phyloP scores from a whole-genome alignment of 179 eudicot species.

The Pouteria campechiana region DNA sequence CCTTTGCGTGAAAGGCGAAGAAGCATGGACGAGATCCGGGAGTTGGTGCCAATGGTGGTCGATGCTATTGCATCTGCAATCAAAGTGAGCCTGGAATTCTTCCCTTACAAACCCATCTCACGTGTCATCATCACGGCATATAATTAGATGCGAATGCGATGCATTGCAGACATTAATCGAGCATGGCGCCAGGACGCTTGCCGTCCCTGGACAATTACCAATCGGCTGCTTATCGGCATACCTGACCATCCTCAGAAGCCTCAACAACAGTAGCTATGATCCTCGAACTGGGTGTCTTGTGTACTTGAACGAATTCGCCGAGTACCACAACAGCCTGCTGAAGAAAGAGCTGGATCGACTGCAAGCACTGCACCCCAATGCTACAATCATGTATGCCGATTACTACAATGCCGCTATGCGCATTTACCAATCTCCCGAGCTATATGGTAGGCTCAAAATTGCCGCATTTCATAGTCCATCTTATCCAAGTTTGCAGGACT shows the following conservation, averaged over 20 bases:
- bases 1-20: too few species aligned
- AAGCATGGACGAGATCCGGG: too few species aligned
- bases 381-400: conserved; percentile 27
- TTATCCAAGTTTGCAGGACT: too few species aligned
- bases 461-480: too few species aligned
- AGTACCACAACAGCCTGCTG: conserved; percentile 26
- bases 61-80: too few species aligned
- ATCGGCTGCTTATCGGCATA: conserved; percentile 25
- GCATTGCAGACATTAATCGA: conserved; percentile 25
- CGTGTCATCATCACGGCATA: too few species aligned
- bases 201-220: conserved; percentile 34
- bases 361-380: conserved; percentile 15
- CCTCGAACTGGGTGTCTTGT: conserved; percentile 22
- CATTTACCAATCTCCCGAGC: conserved; percentile 9
- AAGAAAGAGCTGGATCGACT: conserved; percentile 11
- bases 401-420: conserved; percentile 31
- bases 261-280: conserved; percentile 14
- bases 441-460: conserved; percentile 26
- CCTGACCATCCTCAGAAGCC: conserved; percentile 5
- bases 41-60: too few species aligned
- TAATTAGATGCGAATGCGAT: too few species aligned
- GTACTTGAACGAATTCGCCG: conserved; percentile 19
- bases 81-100: too few species aligned
- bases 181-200: conserved; percentile 26
- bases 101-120: too few species aligned